Conservation (phyloP, 805 yeast genomes). For the Priceomyces melissophilus region DNA sequence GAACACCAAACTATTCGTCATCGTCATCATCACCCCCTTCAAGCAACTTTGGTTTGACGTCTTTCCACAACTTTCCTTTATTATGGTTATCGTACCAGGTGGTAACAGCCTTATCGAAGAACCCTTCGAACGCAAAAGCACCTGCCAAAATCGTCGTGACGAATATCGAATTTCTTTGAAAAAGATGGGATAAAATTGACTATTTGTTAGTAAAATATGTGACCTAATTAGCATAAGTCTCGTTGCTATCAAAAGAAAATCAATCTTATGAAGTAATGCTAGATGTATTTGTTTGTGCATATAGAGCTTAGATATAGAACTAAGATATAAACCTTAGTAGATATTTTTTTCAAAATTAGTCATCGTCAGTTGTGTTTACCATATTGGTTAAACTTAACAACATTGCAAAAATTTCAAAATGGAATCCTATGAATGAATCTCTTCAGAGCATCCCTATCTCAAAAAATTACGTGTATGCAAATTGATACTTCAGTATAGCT, state of each 20-base stretch:
- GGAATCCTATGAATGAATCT: too few relatives aligned
- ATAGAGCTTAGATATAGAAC: too few relatives aligned
- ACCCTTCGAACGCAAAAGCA: constrained; percentile 82
- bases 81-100: constrained; percentile 73
- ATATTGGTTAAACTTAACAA: too few relatives aligned
- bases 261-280: neutral
- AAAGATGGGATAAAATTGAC: constrained; percentile 21
- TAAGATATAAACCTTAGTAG: too few relatives aligned
- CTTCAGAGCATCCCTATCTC: too few relatives aligned
- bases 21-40: constrained; percentile 58
- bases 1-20: constrained; percentile 35
- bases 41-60: constrained; percentile 57
- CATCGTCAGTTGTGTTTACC: too few relatives aligned
- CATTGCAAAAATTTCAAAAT: too few relatives aligned
- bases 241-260: too few relatives aligned
- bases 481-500: too few relatives aligned
- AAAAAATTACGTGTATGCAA: too few relatives aligned
- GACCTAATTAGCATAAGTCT: neutral
- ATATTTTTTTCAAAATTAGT: too few relatives aligned
- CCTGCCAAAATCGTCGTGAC: constrained; percentile 80
- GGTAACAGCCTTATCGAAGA: constrained; percentile 65
- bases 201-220: constrained; percentile 7
- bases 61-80: constrained; percentile 84
- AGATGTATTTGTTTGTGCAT: neutral
- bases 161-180: constrained; percentile 88